These are phyloP conservation scores for Aspergillus persii DNA, from an alignment of 2,329 filamentous ascomycete genomes.

Conservation along the genomic window DNA sequence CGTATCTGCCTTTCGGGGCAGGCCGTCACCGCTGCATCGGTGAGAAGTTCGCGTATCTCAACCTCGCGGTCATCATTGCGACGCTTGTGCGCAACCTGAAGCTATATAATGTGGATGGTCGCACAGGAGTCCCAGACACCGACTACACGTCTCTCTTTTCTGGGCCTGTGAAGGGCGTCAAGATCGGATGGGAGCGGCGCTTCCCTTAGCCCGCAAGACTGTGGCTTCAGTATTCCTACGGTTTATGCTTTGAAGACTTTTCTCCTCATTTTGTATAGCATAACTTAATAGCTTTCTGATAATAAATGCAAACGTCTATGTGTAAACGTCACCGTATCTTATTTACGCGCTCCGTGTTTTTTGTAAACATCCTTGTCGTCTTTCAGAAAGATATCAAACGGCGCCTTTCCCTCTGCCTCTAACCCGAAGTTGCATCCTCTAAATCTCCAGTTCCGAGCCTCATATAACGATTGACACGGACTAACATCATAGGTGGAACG, in stretches of 20 bases:
- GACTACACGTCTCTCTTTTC: conserved; percentile 54
- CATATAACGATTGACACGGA: too few species aligned
- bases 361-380: too few species aligned
- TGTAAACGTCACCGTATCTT: too few species aligned
- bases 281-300: background rate
- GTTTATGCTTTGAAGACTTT: background rate
- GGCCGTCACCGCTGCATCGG: conserved; percentile 73
- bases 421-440: too few species aligned
- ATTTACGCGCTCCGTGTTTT: too few species aligned
- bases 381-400: too few species aligned
- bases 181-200: conserved; percentile 19
- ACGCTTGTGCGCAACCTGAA: conserved; percentile 62
- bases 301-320: too few species aligned
- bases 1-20: conserved; percentile 70
- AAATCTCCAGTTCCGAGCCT: too few species aligned
- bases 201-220: conserved; percentile 6
- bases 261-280: background rate
- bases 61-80: conserved; percentile 63
- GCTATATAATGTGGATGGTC: conserved; percentile 57
- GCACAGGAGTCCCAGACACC: conserved; percentile 58
- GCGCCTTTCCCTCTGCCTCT: too few species aligned
- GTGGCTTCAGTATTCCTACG: background rate
- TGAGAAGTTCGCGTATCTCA: conserved; percentile 72
- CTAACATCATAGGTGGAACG: too few species aligned
- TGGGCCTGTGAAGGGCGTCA: conserved; percentile 18